phyloP scores from a whole-genome alignment of 495 filamentous ascomycete genomes.

The Cercophora newfieldiana region DNA sequence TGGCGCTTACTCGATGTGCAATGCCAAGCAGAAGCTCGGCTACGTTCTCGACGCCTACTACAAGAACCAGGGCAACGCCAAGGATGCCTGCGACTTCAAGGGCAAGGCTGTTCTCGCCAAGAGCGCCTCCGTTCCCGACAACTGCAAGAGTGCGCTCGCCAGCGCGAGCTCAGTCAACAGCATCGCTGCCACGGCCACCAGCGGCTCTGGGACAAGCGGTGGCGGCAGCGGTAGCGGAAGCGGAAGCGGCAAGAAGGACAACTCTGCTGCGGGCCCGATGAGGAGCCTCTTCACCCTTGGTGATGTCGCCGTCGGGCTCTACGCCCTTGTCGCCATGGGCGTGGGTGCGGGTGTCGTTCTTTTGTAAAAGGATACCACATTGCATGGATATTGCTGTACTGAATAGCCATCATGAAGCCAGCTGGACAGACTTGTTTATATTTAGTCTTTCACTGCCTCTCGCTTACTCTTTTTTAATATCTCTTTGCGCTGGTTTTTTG shows the following conservation, averaged over 20 bases:
- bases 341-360: slow-evolving; percentile 75
- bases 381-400: slow-evolving; percentile 3
- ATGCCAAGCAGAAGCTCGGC: slow-evolving; percentile 69
- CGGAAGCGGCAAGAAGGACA: not conserved
- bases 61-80: slow-evolving; percentile 54
- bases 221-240: slow-evolving; percentile 25
- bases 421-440: slow-evolving; percentile 2
- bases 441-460: slow-evolving; percentile 1
- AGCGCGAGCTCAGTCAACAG: slow-evolving; percentile 46
- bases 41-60: slow-evolving; percentile 85
- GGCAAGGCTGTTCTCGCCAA: slow-evolving; percentile 34
- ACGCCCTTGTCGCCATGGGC: slow-evolving; percentile 64
- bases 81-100: slow-evolving; percentile 73
- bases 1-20: slow-evolving; percentile 91
- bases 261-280: slow-evolving; percentile 39
- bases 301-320: slow-evolving; percentile 64
- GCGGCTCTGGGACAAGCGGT: slow-evolving; percentile 24
- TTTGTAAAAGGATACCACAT: slow-evolving; percentile 52
- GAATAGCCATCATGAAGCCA: slow-evolving; percentile 2
- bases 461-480: slow-evolving; percentile 1
- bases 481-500: not conserved
- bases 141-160: slow-evolving; percentile 41
- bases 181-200: slow-evolving; percentile 46
- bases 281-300: slow-evolving; percentile 62
- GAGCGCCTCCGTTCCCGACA: slow-evolving; percentile 11